These are phyloP conservation scores for Tulasnella sp. DNA, from an alignment of 768 basidiomycete genomes.

Conservation along the genomic window DNA sequence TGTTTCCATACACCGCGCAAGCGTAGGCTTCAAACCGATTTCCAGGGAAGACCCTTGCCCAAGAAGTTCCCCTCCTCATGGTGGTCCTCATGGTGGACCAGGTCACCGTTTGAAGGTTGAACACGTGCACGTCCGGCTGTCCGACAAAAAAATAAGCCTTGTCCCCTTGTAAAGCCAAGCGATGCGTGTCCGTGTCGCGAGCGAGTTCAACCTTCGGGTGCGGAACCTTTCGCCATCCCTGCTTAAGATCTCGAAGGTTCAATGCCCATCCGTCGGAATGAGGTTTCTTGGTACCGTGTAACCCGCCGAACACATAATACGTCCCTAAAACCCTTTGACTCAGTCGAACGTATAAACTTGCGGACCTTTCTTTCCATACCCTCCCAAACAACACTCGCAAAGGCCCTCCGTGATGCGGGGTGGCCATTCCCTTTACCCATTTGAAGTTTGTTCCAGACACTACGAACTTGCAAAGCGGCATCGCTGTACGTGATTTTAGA, in stretches of 20 bases:
- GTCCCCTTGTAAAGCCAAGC: constrained; percentile 41
- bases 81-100: constrained; percentile 45
- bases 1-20: constrained; percentile 41
- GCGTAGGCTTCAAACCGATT: constrained; percentile 35
- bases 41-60: constrained; percentile 37
- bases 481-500: background rate
- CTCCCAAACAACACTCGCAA: constrained; percentile 40
- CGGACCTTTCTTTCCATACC: constrained; percentile 23
- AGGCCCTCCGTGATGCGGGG: constrained; percentile 41
- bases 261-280: constrained; percentile 37
- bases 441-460: constrained; percentile 47
- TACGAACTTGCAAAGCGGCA: constrained; percentile 43
- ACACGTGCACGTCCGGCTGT: constrained; percentile 42
- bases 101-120: constrained; percentile 46
- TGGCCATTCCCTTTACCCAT: constrained; percentile 38
- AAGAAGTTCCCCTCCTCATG: constrained; percentile 36
- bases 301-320: constrained; percentile 38
- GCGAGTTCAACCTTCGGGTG: background rate
- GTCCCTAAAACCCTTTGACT: constrained; percentile 35
- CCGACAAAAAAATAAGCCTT: constrained; percentile 49
- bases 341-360: constrained; percentile 36
- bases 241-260: constrained; percentile 37
- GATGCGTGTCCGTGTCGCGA: constrained; percentile 15
- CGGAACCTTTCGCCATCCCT: constrained; percentile 24
- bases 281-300: constrained; percentile 38